Percentiles rank a stretch among this genome's conserved stretches.
These are phyloP conservation scores for Takashimella tepidaria DNA, from an alignment of 1,284 basidiomycete genomes.

Conservation along the genomic window DNA sequence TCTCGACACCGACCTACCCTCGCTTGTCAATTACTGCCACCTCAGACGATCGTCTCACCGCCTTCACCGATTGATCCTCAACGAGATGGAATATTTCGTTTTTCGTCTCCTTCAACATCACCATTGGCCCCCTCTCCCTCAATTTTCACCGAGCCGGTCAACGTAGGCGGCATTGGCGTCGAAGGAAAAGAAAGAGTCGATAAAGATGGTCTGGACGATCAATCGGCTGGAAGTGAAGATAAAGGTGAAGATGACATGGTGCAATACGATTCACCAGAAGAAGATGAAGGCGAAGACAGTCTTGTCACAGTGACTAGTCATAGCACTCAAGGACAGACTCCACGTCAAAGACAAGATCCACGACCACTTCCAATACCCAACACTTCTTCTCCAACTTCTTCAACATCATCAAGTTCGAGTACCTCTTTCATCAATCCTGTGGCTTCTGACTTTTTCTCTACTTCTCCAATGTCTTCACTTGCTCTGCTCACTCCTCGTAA, in stretches of 20 bases:
- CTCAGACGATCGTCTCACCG: constrained; percentile 29
- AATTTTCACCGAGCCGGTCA: not conserved
- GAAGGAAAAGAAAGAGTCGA: not conserved
- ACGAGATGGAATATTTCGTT: constrained; percentile 1
- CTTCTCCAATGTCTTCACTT: not conserved
- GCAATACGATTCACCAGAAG: constrained; percentile 24
- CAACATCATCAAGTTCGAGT: no score
- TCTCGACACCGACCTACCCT: not conserved
- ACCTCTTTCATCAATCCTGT: not conserved
- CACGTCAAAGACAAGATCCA: not conserved
- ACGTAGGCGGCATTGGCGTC: not conserved
- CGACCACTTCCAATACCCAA: not conserved
- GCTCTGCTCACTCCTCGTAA: not conserved
- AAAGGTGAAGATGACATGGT: constrained; percentile 1
- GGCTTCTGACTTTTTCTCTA: not conserved
- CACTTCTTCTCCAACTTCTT: not conserved
- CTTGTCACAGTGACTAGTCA: not conserved
- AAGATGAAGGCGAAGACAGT: constrained; percentile 6
- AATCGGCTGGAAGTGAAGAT: no score
- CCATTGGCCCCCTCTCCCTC: not conserved
- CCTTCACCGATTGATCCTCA: constrained; percentile 28
- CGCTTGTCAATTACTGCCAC: constrained; percentile 14
- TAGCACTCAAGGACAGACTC: not conserved
- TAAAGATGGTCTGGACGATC: not conserved
- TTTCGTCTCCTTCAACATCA: constrained; percentile 1